Evolutionary conservation across 768 basidiomycete species (phyloP), one percentile per base, ranked within the genome.

Genomic region (Rhodotorula graminis): DNA sequence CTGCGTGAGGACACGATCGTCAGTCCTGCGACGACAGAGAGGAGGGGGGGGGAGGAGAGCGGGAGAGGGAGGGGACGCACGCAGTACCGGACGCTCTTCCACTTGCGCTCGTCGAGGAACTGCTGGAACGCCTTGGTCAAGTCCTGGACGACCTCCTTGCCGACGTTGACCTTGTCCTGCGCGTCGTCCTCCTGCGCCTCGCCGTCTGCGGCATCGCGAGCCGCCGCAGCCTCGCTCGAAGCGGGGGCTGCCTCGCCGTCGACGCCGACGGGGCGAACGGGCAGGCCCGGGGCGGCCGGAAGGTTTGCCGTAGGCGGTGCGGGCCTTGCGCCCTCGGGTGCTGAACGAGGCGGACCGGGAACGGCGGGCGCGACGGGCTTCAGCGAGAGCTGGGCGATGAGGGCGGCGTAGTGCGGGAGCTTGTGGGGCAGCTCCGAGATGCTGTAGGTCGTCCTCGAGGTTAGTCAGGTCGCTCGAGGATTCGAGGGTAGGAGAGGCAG

Each of bases 121-220:
- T 87, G 85, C 77, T 93, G 91, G 80, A 97, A 96, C 5, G 90
- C 90, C 81, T 90, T 91, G 87, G 90, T 90, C 70, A 93, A 89
- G 79, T 98, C 93, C 75, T 93, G 90, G 29, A 95, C 82, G 25
- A 94, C 84, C 58, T 88, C 86, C 64, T 85, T 85, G 3, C 91
- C 90, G 0, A 90, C 29, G 82, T 83, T 79, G 25, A 80, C 65
- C 25, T 81, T 80, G 14, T 81, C 80, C 27, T 77, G 79, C 21
- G 82, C 81, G 4, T 80, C 80, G 47, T 81, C 81, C 53, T 84
- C 85, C 52, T 81, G 77, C 42, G 80, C 75, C 44, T 81, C 81
- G 7, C 44, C 53, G 33, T 64, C 50, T 18, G 46, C 61, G 40
- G 63, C 40, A 27, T 6, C 25, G 31, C 56, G 56, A 14, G 31